Percentiles rank a stretch among this genome's conserved stretches.
Evolutionary conservation across 371 early-diverging fungal genomes (phyloP).

Genomic region (Basidiobolus heterosporus): DNA sequence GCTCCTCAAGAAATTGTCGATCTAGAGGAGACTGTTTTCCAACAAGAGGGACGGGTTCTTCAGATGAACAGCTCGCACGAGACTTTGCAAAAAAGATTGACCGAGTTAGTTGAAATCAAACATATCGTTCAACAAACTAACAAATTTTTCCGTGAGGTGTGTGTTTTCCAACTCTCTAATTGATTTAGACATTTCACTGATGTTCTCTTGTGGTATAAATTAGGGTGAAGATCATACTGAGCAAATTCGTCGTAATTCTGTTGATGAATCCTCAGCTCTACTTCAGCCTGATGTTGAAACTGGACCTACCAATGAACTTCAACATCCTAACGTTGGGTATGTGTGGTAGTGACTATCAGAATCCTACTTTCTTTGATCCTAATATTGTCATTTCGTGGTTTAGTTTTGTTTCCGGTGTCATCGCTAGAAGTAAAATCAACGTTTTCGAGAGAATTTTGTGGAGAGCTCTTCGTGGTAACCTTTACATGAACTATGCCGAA

Average conservation of each 20-base stretch:
- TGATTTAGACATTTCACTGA: neutral
- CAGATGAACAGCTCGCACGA: conserved; percentile 80
- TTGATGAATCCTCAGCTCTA: conserved; percentile 42
- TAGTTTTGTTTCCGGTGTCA: conserved; percentile 71
- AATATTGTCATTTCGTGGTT: too few species aligned
- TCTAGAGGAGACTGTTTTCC: conserved; percentile 62
- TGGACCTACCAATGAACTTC: conserved; percentile 16
- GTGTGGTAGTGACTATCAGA: too few species aligned
- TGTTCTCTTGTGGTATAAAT: too few species aligned
- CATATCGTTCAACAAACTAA: conserved; percentile 79
- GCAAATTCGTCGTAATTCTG: conserved; percentile 27
- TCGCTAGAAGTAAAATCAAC: conserved; percentile 59
- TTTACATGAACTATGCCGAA: conserved; percentile 90
- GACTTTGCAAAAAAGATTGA: conserved; percentile 60
- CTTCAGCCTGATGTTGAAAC: conserved; percentile 36
- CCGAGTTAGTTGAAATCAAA: conserved; percentile 78
- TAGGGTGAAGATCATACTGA: conserved; percentile 34
- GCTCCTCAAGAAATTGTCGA: conserved; percentile 88
- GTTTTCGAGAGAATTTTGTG: conserved; percentile 92
- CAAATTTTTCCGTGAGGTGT: conserved; percentile 59
- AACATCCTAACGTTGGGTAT: conserved; percentile 32
- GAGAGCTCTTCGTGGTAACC: conserved; percentile 92
- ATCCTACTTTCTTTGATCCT: neutral
- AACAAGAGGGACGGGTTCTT: conserved; percentile 63
- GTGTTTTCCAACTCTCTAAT: too few species aligned